Base-by-base conservation (phyloP, 2,329 filamentous ascomycete species). In the Passalora sequoiae region DNA sequence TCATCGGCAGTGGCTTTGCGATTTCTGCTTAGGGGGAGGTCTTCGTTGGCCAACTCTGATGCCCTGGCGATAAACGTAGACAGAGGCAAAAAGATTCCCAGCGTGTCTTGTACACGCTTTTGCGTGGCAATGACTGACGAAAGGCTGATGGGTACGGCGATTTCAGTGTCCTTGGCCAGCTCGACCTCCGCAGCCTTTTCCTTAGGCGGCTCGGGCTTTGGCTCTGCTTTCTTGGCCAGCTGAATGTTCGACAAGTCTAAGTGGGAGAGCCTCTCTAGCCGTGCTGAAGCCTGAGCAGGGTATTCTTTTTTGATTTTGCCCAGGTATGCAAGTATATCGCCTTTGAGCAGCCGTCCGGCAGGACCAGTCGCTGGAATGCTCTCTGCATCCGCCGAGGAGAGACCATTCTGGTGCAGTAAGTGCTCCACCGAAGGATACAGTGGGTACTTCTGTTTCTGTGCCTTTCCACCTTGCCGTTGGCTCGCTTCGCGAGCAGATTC, bases 231-330 rank as follows among this genome's bases (percentile, higher is more conserved):
- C 39, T 54, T 47, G 36, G 83, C 83, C 46, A 91, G 70, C 73
- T 94, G 94, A 72, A 97, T 91, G 72, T 97, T 95, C 72, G 85
- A 92, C 17, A 98, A 80, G 65, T 98, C 91, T 40, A 98, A 80
- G 66, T 94, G 88, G 30, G 78, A 72, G 37, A 92, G 79, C 66
- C 88, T 83, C 47, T 79, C 74, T 61, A 94, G 83, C 40, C 80
- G 81, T 45, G 77, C 72, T 43, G 86, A 84, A 56, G 89, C 76
- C 49, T 80, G 73, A 16, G 78, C 75, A 2, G 91, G 85, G 55
- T 86, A 84, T 46, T 81, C 75, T 51, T 81, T 72, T 47, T 83
- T 73, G 60, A 96, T 87, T 56, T 76, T 73, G 50, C 92, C 92
- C 12, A 97, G 68, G 66, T 91, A 92, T 36, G 89, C 89, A 41